Evolutionary conservation across 2,329 filamentous ascomycete species (phyloP).

Genomic region (Trichoderma cornu-damae): DNA sequence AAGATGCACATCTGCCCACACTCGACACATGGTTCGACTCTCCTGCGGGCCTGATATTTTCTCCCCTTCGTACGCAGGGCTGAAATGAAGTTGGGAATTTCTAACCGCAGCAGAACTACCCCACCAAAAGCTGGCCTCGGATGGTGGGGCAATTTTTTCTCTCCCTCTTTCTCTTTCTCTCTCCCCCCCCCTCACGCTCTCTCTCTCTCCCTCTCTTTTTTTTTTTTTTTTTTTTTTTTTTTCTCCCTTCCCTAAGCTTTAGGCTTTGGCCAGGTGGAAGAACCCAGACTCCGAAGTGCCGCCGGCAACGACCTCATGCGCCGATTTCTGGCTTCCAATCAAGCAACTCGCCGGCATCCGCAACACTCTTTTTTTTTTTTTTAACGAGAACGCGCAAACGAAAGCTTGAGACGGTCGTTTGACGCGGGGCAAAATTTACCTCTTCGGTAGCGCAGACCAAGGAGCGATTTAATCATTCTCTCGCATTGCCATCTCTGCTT

Average conservation of each 20-base stretch:
- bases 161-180: no score
- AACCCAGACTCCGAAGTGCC: slow-evolving; percentile 24
- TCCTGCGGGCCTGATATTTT: neutral
- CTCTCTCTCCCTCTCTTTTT: no score
- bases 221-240: no score
- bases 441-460: neutral
- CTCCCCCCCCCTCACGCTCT: no score
- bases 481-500: neutral
- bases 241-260: no score
- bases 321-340: slow-evolving; percentile 16
- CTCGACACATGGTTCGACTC: no score
- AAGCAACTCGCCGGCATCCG: slow-evolving; percentile 4
- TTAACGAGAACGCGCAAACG: slow-evolving; percentile 2
- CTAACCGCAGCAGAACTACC: slow-evolving; percentile 7
- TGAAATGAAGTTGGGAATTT: no score
- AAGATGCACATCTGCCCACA: no score
- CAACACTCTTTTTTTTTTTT: no score
- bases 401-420: slow-evolving; percentile 9
- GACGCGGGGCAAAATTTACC: neutral
- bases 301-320: slow-evolving; percentile 16
- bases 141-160: no score
- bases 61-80: no score
- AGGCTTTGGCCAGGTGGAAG: slow-evolving; percentile 16
- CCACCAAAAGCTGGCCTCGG: slow-evolving; percentile 1
- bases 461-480: neutral